Conservation (phyloP, 805 yeast species). For the Candida arabinofermentans region DNA sequence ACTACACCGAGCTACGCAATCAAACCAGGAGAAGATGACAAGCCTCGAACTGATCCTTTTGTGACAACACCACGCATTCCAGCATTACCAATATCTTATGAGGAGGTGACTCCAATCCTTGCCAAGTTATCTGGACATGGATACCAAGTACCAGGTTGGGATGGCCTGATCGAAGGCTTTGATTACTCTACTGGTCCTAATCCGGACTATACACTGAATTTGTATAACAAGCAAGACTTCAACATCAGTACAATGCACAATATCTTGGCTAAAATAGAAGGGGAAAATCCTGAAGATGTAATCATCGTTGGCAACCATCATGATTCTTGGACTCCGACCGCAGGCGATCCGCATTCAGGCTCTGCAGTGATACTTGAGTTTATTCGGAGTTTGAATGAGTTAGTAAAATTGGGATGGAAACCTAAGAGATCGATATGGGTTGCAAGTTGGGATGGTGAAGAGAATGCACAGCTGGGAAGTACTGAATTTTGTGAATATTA, state of each 20-base stretch:
- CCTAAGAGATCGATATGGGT: slow-evolving; percentile 68
- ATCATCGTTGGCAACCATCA: slow-evolving; percentile 72
- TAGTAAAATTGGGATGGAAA: slow-evolving; percentile 58
- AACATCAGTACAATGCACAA: slow-evolving; percentile 59
- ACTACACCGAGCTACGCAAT: slow-evolving; percentile 69
- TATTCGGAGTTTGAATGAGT: slow-evolving; percentile 52
- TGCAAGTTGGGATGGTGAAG: slow-evolving; percentile 82
- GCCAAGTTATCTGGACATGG: slow-evolving; percentile 58
- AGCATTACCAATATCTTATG: slow-evolving; percentile 61
- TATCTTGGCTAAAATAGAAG: slow-evolving; percentile 58
- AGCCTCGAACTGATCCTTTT: slow-evolving; percentile 46
- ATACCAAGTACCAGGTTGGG: slow-evolving; percentile 28
- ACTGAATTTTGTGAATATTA: slow-evolving; percentile 74
- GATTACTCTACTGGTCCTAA: slow-evolving; percentile 36
- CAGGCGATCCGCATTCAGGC: slow-evolving; percentile 77
- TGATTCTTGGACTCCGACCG: slow-evolving; percentile 79
- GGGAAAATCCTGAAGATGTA: slow-evolving; percentile 48
- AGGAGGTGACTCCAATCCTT: slow-evolving; percentile 61
- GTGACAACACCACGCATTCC: slow-evolving; percentile 61
- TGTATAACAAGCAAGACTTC: slow-evolving; percentile 61
- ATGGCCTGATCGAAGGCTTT: slow-evolving; percentile 33
- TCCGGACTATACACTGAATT: slow-evolving; percentile 41
- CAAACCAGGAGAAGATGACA: slow-evolving; percentile 51
- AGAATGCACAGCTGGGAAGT: slow-evolving; percentile 67
- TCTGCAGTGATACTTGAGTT: slow-evolving; percentile 62